Base-by-base conservation (phyloP, 768 basidiomycete genomes). In the Pisolithus microcarpus region DNA sequence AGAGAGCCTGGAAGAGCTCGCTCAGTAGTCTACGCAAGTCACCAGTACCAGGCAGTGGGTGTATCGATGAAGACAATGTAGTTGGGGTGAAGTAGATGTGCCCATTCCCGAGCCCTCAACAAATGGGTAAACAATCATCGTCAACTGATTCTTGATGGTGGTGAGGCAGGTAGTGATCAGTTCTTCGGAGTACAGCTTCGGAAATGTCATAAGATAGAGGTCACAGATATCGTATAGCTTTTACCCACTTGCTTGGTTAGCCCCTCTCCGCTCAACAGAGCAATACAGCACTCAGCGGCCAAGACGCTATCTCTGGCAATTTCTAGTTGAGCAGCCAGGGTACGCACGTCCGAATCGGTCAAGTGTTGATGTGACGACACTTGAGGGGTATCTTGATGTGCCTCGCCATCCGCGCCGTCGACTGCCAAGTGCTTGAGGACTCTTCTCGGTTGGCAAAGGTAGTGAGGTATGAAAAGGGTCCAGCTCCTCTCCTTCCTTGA, bases 131-230 rank as follows among this genome's bases (percentile, higher is more conserved):
- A 97, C 74, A 43, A 90, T 75, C 61, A 81, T 80, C 1, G 80
- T 80, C 28, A 96, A 78, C 51, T 85, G 84, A 54, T 85, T 87
- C 64, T 94, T 93, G 54, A 92, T 76, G 0, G 84, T 74, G 39
- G 70, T 73, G 16, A 97, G 73, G 68, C 92, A 91, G 0, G 78
- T 72, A 0, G 83, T 83, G 54, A 99, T 90, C 10, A 93, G 75
- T 63, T 99, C 96, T 65, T 97, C 92, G 0, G 95, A 96, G 65
- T 95, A 95, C 8, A 97, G 71, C 87, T 94, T 60, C 7, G 18
- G 36, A 1, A 56, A 26, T 42, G 3, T 38, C 18, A 42, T 30
- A 44, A 19, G 31, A 51, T 24, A 7, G 49, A 28, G 24, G 28
- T 8, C 13, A 30, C 21, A 51, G 37, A 28, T 44, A 44, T 11